Evolutionary conservation across 495 filamentous ascomycete genomes (phyloP).

Genomic region (Acidomyces sp.): DNA sequence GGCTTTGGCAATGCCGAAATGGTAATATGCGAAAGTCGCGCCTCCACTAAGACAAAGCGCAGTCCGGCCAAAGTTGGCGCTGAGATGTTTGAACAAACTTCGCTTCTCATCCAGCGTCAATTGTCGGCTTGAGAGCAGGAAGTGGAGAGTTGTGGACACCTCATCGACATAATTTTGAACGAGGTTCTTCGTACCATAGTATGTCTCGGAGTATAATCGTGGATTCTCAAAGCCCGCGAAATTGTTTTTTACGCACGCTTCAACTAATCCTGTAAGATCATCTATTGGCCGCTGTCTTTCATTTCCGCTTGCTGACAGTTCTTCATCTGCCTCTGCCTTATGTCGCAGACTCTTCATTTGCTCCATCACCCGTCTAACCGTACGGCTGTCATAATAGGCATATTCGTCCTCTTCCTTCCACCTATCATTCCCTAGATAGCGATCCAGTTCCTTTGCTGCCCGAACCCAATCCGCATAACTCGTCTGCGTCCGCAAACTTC

Average conservation of each 20-base stretch:
- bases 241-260: slow-evolving; percentile 92
- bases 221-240: slow-evolving; percentile 94
- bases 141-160: slow-evolving; percentile 45
- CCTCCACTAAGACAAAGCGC: slow-evolving; percentile 87
- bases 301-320: slow-evolving; percentile 20
- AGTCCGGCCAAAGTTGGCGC: slow-evolving; percentile 83
- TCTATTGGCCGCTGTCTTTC: slow-evolving; percentile 44
- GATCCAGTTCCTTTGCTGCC: slow-evolving; percentile 67
- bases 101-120: slow-evolving; percentile 64
- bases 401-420: slow-evolving; percentile 87
- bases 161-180: slow-evolving; percentile 86
- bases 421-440: slow-evolving; percentile 61
- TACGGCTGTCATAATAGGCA: slow-evolving; percentile 86
- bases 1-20: slow-evolving; percentile 86
- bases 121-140: slow-evolving; percentile 52
- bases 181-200: slow-evolving; percentile 86
- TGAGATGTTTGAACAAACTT: slow-evolving; percentile 70
- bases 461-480: slow-evolving; percentile 72
- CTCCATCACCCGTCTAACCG: slow-evolving; percentile 57
- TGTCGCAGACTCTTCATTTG: slow-evolving; percentile 52
- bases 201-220: slow-evolving; percentile 84
- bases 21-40: slow-evolving; percentile 94
- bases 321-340: slow-evolving; percentile 44
- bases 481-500: slow-evolving; percentile 51
- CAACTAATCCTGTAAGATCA: slow-evolving; percentile 60